Percentiles rank a stretch among this genome's conserved stretches.
Evolutionary conservation across 225 moss, liverwort and hornwort genomes (phyloP).

Genomic region (Takakia lepidozioides): DNA sequence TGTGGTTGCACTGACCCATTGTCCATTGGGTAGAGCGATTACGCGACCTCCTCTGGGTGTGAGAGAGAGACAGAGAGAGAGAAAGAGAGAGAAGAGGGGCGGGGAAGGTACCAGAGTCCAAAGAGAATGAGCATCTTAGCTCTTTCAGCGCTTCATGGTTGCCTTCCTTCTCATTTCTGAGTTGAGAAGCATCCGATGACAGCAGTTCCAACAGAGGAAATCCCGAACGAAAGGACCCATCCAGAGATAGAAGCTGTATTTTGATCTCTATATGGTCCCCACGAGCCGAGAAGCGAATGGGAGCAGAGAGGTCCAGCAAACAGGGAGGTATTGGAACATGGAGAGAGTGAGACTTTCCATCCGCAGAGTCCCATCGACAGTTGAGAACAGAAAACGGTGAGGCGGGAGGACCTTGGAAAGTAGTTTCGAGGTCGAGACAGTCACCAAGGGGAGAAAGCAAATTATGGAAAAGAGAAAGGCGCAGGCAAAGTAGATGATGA

Average conservation of each 20-base stretch:
- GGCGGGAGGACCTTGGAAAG: conserved; percentile 13
- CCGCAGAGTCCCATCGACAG: conserved; percentile 37
- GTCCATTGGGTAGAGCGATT: too few relatives aligned
- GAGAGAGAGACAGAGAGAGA: too few relatives aligned
- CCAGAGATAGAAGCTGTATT: conserved; percentile 56
- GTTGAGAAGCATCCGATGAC: too few relatives aligned
- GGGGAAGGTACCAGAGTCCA: too few relatives aligned
- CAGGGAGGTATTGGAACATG: conserved; percentile 58
- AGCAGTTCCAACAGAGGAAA: too few relatives aligned
- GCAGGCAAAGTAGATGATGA: conserved; percentile 21
- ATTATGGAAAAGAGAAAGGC: conserved; percentile 44
- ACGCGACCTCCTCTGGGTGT: too few relatives aligned
- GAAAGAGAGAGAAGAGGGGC: conserved; percentile 8
- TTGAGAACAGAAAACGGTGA: conserved; percentile 24
- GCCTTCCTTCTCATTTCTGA: too few relatives aligned
- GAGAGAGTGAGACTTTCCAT: conserved; percentile 18
- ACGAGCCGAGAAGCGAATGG: conserved; percentile 36
- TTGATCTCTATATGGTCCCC: conserved; percentile 75
- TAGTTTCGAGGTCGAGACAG: conserved; percentile 21
- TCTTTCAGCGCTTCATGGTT: too few relatives aligned
- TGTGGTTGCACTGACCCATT: too few relatives aligned
- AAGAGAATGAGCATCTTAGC: too few relatives aligned
- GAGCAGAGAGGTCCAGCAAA: conserved; percentile 61
- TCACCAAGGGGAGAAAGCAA: conserved; percentile 9
- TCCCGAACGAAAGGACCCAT: conserved; percentile 21